phyloP scores from a whole-genome alignment of 257 asterid species.

The Cynanchum wilfordii region DNA sequence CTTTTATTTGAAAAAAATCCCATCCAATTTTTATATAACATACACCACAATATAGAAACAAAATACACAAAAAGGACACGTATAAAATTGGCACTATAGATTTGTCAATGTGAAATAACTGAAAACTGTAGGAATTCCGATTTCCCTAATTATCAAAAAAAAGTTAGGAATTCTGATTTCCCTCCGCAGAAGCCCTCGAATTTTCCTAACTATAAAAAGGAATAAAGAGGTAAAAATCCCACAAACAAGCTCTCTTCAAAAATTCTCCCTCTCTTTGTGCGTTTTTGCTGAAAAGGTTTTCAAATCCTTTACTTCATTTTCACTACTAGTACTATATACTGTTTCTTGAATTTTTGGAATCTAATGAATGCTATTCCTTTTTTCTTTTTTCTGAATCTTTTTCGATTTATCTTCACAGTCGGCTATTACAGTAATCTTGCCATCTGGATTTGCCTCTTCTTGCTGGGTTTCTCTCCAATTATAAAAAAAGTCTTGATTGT shows the following conservation, averaged over 20 bases:
- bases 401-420: not conserved
- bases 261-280: conserved; percentile 2
- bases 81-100: no score
- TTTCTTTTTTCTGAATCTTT: no score
- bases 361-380: not conserved
- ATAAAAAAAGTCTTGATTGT: not conserved
- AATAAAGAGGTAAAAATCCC: not conserved
- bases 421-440: conserved; percentile 6
- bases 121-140: no score
- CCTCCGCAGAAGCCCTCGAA: no score
- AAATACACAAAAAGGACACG: no score
- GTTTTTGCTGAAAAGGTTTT: not conserved
- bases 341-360: not conserved
- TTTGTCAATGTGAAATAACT: no score
- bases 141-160: no score
- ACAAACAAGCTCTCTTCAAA: not conserved
- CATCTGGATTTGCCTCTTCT: conserved; percentile 13
- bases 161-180: no score
- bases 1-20: no score
- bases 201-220: not conserved
- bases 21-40: no score
- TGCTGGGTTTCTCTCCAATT: not conserved
- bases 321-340: not conserved
- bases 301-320: not conserved
- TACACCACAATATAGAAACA: no score